Percentiles rank a stretch among this genome's conserved stretches.
phyloP scores from a whole-genome alignment of 352 stramenopile genomes.

The Pythium aphanidermatum region DNA sequence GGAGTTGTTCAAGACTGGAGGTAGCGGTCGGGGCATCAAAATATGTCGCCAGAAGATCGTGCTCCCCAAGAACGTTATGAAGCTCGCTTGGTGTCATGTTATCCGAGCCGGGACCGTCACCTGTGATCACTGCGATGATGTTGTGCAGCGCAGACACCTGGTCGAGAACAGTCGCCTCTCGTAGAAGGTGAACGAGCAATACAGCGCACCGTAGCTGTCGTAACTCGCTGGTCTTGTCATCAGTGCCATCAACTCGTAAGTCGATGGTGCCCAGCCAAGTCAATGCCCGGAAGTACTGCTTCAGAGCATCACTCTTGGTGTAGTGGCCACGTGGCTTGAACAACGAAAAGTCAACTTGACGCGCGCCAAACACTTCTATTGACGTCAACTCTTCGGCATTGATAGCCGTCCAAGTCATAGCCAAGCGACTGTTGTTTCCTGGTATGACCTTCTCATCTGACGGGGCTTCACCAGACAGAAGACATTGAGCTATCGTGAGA shows the following conservation, averaged over 20 bases:
- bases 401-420: no score
- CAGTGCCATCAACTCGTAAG: slow-evolving; percentile 20
- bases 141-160: slow-evolving; percentile 1
- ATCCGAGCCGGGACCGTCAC: slow-evolving; percentile 12
- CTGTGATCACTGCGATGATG: slow-evolving; percentile 8
- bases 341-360: slow-evolving; percentile 21
- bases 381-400: not conserved
- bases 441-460: no score
- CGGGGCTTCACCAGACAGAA: not conserved
- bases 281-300: slow-evolving; percentile 18
- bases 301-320: slow-evolving; percentile 9
- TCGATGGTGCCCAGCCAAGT: slow-evolving; percentile 20
- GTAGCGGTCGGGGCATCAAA: not conserved
- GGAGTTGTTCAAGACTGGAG: slow-evolving; percentile 2
- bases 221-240: slow-evolving; percentile 1
- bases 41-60: slow-evolving; percentile 2
- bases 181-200: slow-evolving; percentile 13
- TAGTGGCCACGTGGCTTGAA: slow-evolving; percentile 28
- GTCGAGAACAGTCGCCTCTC: slow-evolving; percentile 1
- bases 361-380: not conserved
- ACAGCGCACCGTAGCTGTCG: slow-evolving; percentile 20
- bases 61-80: slow-evolving; percentile 5
- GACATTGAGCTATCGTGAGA: not conserved
- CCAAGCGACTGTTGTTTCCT: not conserved
- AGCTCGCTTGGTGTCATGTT: slow-evolving; percentile 18